phyloP scores from a whole-genome alignment of 176 grass and related monocot species.

The Juncus inflexus region DNA sequence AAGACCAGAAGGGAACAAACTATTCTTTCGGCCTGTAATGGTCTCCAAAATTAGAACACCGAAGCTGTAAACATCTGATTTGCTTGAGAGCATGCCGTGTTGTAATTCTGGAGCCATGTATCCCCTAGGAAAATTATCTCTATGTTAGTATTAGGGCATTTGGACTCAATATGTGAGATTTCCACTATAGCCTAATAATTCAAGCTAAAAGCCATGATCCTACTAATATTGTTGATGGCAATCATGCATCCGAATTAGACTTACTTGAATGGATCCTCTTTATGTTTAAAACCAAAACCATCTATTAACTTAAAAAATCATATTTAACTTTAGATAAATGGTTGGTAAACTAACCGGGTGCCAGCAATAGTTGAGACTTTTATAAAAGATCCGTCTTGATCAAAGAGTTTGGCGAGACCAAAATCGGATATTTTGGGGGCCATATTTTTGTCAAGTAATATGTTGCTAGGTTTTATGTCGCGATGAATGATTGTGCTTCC shows the following conservation, averaged over 20 bases:
- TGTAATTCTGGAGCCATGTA: conserved; percentile 22
- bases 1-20: background rate
- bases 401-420: background rate
- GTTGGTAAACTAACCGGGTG: conserved; percentile 9
- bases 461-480: conserved; percentile 5
- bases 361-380: background rate
- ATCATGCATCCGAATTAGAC: too few relatives aligned
- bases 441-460: conserved; percentile 16
- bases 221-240: too few relatives aligned
- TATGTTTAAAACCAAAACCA: too few relatives aligned
- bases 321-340: too few relatives aligned
- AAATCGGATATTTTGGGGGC: conserved; percentile 22
- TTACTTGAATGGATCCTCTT: too few relatives aligned
- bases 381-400: background rate
- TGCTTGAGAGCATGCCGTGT: background rate
- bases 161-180: background rate
- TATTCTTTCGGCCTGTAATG: conserved; percentile 11
- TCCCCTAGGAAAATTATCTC: conserved; percentile 1
- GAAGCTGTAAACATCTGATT: conserved; percentile 15
- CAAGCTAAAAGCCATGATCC: too few relatives aligned
- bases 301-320: too few relatives aligned
- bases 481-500: conserved; percentile 11
- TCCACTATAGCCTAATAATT: too few relatives aligned
- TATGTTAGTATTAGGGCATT: background rate
- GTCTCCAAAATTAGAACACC: conserved; percentile 12